These are phyloP conservation scores for Penicillium concentricum DNA, from an alignment of 2,329 filamentous ascomycete species.

Conservation along the genomic window DNA sequence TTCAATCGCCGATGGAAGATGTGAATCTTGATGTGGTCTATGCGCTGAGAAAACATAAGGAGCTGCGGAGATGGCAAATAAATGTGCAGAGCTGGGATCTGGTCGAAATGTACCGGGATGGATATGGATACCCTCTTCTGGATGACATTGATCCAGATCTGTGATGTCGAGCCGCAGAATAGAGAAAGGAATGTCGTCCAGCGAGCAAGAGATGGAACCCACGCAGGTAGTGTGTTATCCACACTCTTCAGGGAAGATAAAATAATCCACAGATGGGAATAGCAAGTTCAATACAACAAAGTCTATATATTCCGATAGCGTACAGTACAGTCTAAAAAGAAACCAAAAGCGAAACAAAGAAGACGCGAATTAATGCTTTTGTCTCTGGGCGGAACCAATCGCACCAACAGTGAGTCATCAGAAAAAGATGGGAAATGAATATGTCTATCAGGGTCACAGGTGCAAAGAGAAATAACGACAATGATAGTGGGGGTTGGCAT, in stretches of 20 bases:
- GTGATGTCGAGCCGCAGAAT: background rate
- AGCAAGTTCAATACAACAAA: conserved; percentile 12
- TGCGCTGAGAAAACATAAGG: background rate
- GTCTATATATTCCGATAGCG: conserved; percentile 31
- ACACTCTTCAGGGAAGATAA: too few species aligned
- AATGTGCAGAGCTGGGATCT: background rate
- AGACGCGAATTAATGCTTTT: conserved; percentile 24
- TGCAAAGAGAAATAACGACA: conserved; percentile 5
- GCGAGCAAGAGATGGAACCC: background rate
- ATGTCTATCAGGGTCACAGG: conserved; percentile 22
- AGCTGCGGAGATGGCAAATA: background rate
- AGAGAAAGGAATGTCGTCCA: background rate
- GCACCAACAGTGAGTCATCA: conserved; percentile 16
- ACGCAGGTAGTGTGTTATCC: background rate
- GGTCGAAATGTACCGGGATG: background rate
- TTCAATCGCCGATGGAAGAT: background rate
- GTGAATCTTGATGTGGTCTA: background rate
- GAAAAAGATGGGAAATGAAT: conserved; percentile 16
- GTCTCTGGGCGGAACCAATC: conserved; percentile 10
- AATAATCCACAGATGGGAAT: conserved; percentile 1
- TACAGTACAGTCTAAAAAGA: conserved; percentile 21
- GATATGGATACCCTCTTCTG: too few species aligned
- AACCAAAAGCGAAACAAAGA: conserved; percentile 17
- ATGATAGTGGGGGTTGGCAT: conserved; percentile 18
- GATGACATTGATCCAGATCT: background rate